Percentiles rank a stretch among this genome's conserved stretches.
These are phyloP conservation scores for Coniferiporia weirii DNA, from an alignment of 1,284 basidiomycete species.

Conservation along the genomic window DNA sequence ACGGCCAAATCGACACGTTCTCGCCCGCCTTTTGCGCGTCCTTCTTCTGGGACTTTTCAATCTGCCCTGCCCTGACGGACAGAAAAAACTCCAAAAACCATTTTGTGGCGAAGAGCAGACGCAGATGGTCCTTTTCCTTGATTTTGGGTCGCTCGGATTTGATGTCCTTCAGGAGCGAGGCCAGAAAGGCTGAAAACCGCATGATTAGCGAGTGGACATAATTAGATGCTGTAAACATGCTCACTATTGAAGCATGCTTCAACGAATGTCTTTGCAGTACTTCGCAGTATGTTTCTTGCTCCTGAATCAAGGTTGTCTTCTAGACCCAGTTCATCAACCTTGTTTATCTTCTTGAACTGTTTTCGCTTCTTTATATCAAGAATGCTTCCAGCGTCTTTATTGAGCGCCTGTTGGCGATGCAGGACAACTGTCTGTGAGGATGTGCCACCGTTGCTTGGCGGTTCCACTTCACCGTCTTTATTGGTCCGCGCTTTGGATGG, in stretches of 20 bases:
- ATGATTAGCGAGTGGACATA: neutral
- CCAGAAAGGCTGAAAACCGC: slow-evolving; percentile 63
- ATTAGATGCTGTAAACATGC: neutral
- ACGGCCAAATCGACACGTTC: slow-evolving; percentile 43
- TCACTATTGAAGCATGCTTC: slow-evolving; percentile 43
- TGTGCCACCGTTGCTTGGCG: slow-evolving; percentile 29
- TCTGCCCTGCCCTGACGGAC: slow-evolving; percentile 43
- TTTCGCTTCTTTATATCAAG: slow-evolving; percentile 77
- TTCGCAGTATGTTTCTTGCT: slow-evolving; percentile 63
- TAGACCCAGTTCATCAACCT: slow-evolving; percentile 67
- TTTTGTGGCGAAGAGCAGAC: slow-evolving; percentile 76
- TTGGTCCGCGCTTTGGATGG: slow-evolving; percentile 38
- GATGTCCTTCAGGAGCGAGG: slow-evolving; percentile 85
- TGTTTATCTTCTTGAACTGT: slow-evolving; percentile 55
- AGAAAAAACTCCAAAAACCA: slow-evolving; percentile 92
- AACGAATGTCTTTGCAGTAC: slow-evolving; percentile 67
- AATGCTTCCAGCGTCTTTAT: slow-evolving; percentile 65
- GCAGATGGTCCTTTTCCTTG: slow-evolving; percentile 84
- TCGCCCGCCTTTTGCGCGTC: slow-evolving; percentile 21
- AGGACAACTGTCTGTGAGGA: slow-evolving; percentile 57
- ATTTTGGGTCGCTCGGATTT: slow-evolving; percentile 86
- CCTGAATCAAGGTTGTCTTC: slow-evolving; percentile 72
- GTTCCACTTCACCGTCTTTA: slow-evolving; percentile 23
- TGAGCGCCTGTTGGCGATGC: slow-evolving; percentile 80
- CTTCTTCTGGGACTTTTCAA: slow-evolving; percentile 26